Percentiles rank a stretch among this genome's conserved stretches.
Evolutionary conservation across 202 grass and related monocot genomes (phyloP).

Genomic region (Zoysia matrella): DNA sequence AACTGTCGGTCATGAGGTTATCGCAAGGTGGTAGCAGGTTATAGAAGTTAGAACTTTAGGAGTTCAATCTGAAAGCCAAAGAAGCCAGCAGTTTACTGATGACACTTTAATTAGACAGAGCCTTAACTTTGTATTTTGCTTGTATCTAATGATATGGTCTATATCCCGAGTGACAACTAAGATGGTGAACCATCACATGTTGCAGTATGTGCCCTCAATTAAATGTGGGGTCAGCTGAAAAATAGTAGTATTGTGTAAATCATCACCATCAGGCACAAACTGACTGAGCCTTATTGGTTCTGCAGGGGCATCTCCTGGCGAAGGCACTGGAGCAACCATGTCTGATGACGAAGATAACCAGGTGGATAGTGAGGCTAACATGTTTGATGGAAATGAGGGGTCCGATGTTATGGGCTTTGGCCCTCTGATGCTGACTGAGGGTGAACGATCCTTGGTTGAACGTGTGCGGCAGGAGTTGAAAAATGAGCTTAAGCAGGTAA

Average conservation of each 20-base stretch:
- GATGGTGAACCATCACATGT: background rate
- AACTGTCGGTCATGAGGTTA: background rate
- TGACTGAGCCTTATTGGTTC: conserved; percentile 25
- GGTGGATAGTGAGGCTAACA: conserved; percentile 70
- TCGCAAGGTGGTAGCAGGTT: background rate
- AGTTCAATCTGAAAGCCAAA: background rate
- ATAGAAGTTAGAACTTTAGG: background rate
- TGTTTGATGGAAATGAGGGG: conserved; percentile 63
- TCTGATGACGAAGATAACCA: conserved; percentile 97
- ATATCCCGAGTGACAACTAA: background rate
- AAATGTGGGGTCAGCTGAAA: background rate
- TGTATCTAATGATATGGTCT: background rate
- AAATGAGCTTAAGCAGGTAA: conserved; percentile 94
- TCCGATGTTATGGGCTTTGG: conserved; percentile 91
- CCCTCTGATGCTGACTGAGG: conserved; percentile 85
- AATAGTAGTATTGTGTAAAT: background rate
- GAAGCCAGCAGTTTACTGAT: background rate
- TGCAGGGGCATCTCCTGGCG: conserved; percentile 93
- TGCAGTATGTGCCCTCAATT: conserved; percentile 9
- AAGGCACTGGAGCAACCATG: conserved; percentile 94
- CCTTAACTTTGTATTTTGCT: background rate
- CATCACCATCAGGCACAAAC: background rate
- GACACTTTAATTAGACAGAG: background rate
- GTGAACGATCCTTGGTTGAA: conserved; percentile 91
- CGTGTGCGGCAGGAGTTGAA: conserved; percentile 92